Evolutionary conservation across 2,329 filamentous ascomycete species (phyloP).

Genomic region (Fusarium mangiferae): DNA sequence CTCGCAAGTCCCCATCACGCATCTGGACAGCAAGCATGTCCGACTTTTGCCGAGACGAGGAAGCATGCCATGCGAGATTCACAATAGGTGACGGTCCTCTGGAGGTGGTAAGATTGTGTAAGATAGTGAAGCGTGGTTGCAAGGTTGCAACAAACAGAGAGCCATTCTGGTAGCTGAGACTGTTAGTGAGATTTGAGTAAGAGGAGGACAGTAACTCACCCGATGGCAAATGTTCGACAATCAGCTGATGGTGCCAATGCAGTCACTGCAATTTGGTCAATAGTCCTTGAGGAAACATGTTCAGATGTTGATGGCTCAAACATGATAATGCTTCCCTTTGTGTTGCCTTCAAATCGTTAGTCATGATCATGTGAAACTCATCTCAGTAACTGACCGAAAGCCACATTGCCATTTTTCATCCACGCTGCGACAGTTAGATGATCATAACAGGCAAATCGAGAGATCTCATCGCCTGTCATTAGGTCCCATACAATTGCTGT

Average conservation of each 20-base stretch:
- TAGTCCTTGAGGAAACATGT: conserved; percentile 88
- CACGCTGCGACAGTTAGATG: conserved; percentile 85
- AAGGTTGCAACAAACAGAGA: conserved; percentile 90
- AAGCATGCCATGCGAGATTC: conserved; percentile 93
- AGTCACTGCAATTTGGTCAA: conserved; percentile 93
- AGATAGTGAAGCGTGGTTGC: conserved; percentile 90
- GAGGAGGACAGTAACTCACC: conserved; percentile 64
- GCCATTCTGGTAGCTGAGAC: conserved; percentile 88
- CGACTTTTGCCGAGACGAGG: conserved; percentile 93
- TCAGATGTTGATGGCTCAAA: conserved; percentile 95
- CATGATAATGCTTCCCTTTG: conserved; percentile 90
- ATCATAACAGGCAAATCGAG: conserved; percentile 93
- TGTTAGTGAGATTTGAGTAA: conserved; percentile 16
- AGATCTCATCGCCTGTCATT: conserved; percentile 88
- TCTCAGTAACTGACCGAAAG: conserved; percentile 76
- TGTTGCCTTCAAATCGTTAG: conserved; percentile 72
- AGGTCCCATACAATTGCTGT: conserved; percentile 98
- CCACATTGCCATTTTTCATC: conserved; percentile 98
- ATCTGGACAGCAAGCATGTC: conserved; percentile 98
- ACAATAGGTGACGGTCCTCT: conserved; percentile 87
- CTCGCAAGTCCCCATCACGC: conserved; percentile 87
- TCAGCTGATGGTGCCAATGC: conserved; percentile 88
- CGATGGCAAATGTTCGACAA: conserved; percentile 95
- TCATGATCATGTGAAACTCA: conserved; percentile 18
- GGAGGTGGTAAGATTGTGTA: conserved; percentile 90